These are phyloP conservation scores for Agrocybe pediades DNA, from an alignment of 768 basidiomycete genomes.

Conservation along the genomic window DNA sequence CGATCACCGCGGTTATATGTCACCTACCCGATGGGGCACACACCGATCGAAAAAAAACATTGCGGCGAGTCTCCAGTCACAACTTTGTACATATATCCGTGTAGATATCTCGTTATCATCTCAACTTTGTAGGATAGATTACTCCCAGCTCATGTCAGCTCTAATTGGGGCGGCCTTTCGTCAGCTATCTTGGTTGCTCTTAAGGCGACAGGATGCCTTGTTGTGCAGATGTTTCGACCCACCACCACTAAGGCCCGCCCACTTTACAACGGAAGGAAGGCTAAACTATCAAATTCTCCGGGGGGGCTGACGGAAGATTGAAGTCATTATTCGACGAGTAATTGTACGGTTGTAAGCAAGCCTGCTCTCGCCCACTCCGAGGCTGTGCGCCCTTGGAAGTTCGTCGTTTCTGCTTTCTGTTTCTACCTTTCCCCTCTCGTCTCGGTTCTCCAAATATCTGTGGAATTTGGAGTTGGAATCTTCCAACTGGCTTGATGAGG, in stretches of 20 bases:
- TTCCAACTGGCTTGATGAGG: no score
- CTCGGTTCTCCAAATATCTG: no score
- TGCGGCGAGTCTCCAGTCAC: not conserved
- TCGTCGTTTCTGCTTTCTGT: no score
- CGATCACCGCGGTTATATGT: not conserved
- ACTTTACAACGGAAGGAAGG: no score
- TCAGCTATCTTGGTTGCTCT: not conserved
- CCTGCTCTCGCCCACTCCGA: no score
- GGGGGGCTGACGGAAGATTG: no score
- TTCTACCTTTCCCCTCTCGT: not conserved
- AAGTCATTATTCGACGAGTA: not conserved
- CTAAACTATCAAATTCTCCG: no score
- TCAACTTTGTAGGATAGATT: not conserved
- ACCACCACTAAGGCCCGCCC: no score
- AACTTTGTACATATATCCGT: not conserved
- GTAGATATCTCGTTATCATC: not conserved
- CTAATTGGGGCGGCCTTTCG: not conserved
- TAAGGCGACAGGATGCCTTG: not conserved
- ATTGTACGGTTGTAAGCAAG: not conserved
- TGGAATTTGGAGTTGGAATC: no score
- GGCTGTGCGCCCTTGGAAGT: no score
- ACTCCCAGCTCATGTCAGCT: not conserved
- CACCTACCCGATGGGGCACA: not conserved
- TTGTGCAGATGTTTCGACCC: not conserved
- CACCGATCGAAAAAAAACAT: not conserved